Evolutionary conservation across 208 protist species (phyloP).

Genomic region (Trypanosoma theileri): DNA sequence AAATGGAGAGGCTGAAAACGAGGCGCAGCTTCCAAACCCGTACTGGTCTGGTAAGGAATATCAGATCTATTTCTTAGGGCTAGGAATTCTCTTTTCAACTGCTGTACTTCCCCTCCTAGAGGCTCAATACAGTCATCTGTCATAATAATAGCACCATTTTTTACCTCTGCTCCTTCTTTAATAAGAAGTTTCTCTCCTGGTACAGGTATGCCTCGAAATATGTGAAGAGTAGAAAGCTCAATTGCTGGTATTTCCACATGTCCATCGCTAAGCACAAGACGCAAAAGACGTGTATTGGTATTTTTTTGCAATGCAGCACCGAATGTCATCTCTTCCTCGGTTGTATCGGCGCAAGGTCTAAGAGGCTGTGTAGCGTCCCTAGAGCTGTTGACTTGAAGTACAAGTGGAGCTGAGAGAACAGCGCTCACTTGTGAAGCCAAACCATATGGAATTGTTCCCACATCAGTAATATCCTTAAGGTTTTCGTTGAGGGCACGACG

Average conservation of each 20-base stretch:
- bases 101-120: slow-evolving; percentile 69
- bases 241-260: slow-evolving; percentile 63
- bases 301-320: slow-evolving; percentile 47
- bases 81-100: slow-evolving; percentile 74
- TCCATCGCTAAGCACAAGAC: slow-evolving; percentile 71
- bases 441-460: slow-evolving; percentile 54
- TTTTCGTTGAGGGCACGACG: slow-evolving; percentile 54
- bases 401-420: slow-evolving; percentile 42
- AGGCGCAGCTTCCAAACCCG: slow-evolving; percentile 62
- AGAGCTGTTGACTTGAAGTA: slow-evolving; percentile 73
- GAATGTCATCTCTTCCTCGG: slow-evolving; percentile 53
- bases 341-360: slow-evolving; percentile 57
- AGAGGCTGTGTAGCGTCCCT: slow-evolving; percentile 83
- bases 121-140: slow-evolving; percentile 51
- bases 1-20: slow-evolving; percentile 67
- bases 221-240: slow-evolving; percentile 64
- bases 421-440: slow-evolving; percentile 43
- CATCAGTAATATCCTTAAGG: slow-evolving; percentile 58
- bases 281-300: slow-evolving; percentile 59
- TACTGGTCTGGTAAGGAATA: slow-evolving; percentile 39
- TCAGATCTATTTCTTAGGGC: slow-evolving; percentile 47
- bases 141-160: slow-evolving; percentile 75
- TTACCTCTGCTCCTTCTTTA: slow-evolving; percentile 58
- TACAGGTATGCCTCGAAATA: slow-evolving; percentile 64
- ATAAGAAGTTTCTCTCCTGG: slow-evolving; percentile 79